Percentiles rank a stretch among this genome's conserved stretches.
Conservation (phyloP, 371 early-diverging fungal species). For the Batkoa obscura region DNA sequence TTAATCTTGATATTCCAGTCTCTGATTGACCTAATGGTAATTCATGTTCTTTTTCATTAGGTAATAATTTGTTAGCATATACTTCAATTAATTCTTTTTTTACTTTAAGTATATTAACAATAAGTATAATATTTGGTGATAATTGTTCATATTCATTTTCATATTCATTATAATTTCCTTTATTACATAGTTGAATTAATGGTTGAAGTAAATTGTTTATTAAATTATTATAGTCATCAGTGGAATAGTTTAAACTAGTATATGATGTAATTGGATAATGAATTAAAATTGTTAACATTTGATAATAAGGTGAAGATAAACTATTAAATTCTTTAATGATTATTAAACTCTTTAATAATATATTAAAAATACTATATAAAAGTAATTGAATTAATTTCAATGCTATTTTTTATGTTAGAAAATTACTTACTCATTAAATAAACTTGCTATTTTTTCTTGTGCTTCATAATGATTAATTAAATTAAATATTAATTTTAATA, state of each 20-base stretch:
- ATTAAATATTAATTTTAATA: not conserved
- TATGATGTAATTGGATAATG: too few relatives aligned
- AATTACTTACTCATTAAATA: too few relatives aligned
- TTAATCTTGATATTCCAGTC: conserved; percentile 36
- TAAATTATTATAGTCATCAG: too few relatives aligned
- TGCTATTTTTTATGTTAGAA: not conserved
- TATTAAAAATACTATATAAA: not conserved
- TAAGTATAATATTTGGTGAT: not conserved
- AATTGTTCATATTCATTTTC: too few relatives aligned
- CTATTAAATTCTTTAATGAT: not conserved
- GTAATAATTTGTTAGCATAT: not conserved
- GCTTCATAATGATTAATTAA: too few relatives aligned
- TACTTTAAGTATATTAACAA: not conserved
- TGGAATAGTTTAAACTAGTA: too few relatives aligned
- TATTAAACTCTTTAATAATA: not conserved
- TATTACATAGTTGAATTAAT: too few relatives aligned
- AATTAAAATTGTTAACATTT: too few relatives aligned
- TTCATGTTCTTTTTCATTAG: conserved; percentile 42
- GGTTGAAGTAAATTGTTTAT: too few relatives aligned
- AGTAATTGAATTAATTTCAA: not conserved
- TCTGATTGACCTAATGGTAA: conserved; percentile 53
- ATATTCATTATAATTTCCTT: too few relatives aligned
- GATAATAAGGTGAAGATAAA: too few relatives aligned
- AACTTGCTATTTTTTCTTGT: too few relatives aligned
- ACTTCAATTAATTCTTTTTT: not conserved